phyloP scores from a whole-genome alignment of 176 grass and related monocot genomes.

The Triticum urartu region DNA sequence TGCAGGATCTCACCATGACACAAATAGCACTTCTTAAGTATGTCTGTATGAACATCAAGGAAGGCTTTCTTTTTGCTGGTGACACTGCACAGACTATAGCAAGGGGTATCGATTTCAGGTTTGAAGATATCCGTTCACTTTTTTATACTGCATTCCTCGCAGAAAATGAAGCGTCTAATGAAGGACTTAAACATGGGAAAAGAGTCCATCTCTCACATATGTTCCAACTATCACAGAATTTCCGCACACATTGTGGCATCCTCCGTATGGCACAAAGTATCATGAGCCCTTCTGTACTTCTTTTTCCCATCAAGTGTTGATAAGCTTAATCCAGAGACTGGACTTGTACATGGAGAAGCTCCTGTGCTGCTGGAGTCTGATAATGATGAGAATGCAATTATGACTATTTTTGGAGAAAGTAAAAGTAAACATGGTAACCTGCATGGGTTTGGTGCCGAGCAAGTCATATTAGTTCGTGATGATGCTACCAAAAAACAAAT shows the following conservation, averaged over 20 bases:
- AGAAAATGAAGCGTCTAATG: conserved; percentile 21
- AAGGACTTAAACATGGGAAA: conserved; percentile 44
- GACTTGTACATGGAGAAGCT: conserved; percentile 79
- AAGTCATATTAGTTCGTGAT: conserved; percentile 42
- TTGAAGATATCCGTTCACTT: conserved; percentile 76
- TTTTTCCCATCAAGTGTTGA: conserved; percentile 77
- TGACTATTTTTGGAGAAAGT: conserved; percentile 73
- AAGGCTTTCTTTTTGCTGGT: conserved; percentile 82
- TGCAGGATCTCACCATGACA: conserved; percentile 82
- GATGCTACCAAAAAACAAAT: conserved; percentile 63
- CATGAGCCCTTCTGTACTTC: conserved; percentile 70
- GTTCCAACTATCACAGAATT: conserved; percentile 82
- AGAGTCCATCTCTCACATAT: conserved; percentile 40
- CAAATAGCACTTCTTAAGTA: conserved; percentile 79
- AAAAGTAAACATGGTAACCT: conserved; percentile 5
- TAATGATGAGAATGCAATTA: conserved; percentile 82
- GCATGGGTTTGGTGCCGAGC: conserved; percentile 23
- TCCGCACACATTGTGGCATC: conserved; percentile 75
- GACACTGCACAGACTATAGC: conserved; percentile 91
- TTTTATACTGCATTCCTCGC: conserved; percentile 70
- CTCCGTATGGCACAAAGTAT: conserved; percentile 80
- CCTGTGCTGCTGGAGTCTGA: conserved; percentile 76
- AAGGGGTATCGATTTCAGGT: conserved; percentile 84
- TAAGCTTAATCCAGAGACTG: conserved; percentile 65
- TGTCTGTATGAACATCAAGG: conserved; percentile 67